A percentile compares a stretch with the other conserved stretches of the same genome.
These are phyloP conservation scores for Insectozyma bohioensis DNA, from an alignment of 1,139 yeast species.

Conservation along the genomic window DNA sequence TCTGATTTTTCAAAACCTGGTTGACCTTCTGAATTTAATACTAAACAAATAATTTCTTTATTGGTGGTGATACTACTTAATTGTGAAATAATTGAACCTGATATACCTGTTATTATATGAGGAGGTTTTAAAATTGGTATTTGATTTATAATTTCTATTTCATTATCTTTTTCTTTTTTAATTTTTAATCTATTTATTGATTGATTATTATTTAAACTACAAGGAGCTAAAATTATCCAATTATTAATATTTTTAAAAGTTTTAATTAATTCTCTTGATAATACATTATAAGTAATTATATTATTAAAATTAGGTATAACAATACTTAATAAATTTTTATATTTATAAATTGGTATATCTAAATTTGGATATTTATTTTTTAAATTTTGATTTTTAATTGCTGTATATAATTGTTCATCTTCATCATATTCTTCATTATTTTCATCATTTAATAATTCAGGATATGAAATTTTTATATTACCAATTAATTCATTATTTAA, in stretches of 20 bases:
- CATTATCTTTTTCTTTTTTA: slow-evolving; percentile 18
- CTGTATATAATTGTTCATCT: slow-evolving; percentile 53
- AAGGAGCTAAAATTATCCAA: slow-evolving; percentile 38
- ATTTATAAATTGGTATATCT: slow-evolving; percentile 24
- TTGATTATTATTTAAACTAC: slow-evolving; percentile 31
- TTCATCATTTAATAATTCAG: slow-evolving; percentile 15
- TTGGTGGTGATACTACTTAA: slow-evolving; percentile 14
- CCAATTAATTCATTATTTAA: slow-evolving; percentile 23
- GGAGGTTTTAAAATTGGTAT: slow-evolving; percentile 51
- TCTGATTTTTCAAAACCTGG: slow-evolving; percentile 52
- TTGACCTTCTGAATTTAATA: slow-evolving; percentile 56
- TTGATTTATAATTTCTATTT: slow-evolving; percentile 13
- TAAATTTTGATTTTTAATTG: slow-evolving; percentile 24
- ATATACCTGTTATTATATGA: slow-evolving; percentile 52
- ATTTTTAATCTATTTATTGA: slow-evolving; percentile 27
- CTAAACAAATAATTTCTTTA: slow-evolving; percentile 23
- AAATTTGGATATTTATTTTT: slow-evolving; percentile 23
- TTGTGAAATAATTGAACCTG: slow-evolving; percentile 42
- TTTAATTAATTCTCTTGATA: slow-evolving; percentile 24
- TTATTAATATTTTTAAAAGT: slow-evolving; percentile 11
- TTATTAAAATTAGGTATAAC: slow-evolving; percentile 35
- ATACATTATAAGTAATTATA: slow-evolving; percentile 29
- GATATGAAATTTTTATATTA: slow-evolving; percentile 22
- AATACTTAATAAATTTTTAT: slow-evolving; percentile 15
- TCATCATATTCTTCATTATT: slow-evolving; percentile 47